These are phyloP conservation scores for Metarhizium anisopliae DNA, from an alignment of 2,329 filamentous ascomycete genomes.

Conservation along the genomic window DNA sequence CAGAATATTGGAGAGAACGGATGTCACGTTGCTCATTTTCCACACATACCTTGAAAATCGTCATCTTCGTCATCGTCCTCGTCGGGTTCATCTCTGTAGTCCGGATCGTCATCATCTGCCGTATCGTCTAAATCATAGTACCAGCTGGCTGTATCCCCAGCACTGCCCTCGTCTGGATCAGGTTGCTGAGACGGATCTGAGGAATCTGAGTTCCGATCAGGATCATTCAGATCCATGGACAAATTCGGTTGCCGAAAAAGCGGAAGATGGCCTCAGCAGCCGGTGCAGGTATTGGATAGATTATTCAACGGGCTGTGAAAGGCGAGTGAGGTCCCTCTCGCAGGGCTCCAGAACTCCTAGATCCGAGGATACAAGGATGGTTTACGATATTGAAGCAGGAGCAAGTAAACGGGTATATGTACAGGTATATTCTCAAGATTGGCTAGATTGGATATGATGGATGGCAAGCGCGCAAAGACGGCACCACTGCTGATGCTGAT, in stretches of 20 bases:
- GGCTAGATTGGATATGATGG: too few species aligned
- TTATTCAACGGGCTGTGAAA: neutral
- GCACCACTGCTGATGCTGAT: too few species aligned
- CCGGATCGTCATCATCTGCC: slow-evolving; percentile 6
- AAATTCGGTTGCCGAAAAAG: too few species aligned
- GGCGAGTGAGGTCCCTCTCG: too few species aligned
- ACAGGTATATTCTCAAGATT: too few species aligned
- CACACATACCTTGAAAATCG: slow-evolving; percentile 10
- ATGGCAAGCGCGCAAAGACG: too few species aligned
- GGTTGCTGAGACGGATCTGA: neutral
- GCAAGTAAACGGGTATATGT: too few species aligned
- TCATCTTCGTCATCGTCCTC: slow-evolving; percentile 13
- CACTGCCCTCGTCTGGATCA: slow-evolving; percentile 4
- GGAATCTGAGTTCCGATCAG: neutral
- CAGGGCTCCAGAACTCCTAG: too few species aligned
- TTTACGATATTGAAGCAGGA: too few species aligned
- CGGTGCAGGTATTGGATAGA: neutral
- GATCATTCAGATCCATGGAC: neutral
- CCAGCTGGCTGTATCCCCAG: slow-evolving; percentile 18
- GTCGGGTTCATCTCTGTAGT: slow-evolving; percentile 12
- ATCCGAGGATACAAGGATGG: too few species aligned
- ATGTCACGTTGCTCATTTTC: neutral
- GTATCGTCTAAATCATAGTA: slow-evolving; percentile 7
- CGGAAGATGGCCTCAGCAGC: neutral
- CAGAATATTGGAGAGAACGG: neutral